A percentile compares a stretch with the other conserved stretches of the same genome.
Conservation (phyloP, 2,329 filamentous ascomycete genomes). For the Ampelomyces quisqualis region DNA sequence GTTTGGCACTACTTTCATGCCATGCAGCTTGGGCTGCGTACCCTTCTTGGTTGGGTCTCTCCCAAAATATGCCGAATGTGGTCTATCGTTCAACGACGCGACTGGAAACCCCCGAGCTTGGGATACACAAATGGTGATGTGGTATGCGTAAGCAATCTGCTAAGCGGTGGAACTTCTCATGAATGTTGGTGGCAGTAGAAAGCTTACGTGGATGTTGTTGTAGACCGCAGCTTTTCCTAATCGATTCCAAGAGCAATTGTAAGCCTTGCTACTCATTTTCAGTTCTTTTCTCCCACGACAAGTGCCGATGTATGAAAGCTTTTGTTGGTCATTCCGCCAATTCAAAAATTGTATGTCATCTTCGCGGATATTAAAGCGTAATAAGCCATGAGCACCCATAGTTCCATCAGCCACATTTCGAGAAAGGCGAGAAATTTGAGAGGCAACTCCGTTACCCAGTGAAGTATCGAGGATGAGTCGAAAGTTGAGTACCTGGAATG, state of each 20-base stretch:
- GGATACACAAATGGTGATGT: too few relatives aligned
- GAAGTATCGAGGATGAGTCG: slow-evolving; percentile 25
- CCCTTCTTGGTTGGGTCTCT: too few relatives aligned
- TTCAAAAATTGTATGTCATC: slow-evolving; percentile 21
- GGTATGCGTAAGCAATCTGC: too few relatives aligned
- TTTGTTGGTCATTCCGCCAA: slow-evolving; percentile 20
- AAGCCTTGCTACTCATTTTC: slow-evolving; percentile 30
- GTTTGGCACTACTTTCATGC: too few relatives aligned
- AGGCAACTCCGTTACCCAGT: slow-evolving; percentile 18
- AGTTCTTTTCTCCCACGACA: slow-evolving; percentile 24
- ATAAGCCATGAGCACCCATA: slow-evolving; percentile 34
- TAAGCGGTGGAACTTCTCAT: too few relatives aligned
- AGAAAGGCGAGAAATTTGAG: slow-evolving; percentile 21
- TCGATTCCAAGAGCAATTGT: slow-evolving; percentile 18
- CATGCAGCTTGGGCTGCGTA: too few relatives aligned
- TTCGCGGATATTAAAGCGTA: slow-evolving; percentile 25
- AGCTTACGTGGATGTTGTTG: too few relatives aligned
- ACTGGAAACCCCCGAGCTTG: too few relatives aligned
- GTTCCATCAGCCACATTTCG: slow-evolving; percentile 23
- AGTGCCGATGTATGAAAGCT: slow-evolving; percentile 26
- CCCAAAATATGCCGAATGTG: too few relatives aligned
- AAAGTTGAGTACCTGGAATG: too few relatives aligned
- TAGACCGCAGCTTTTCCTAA: slow-evolving; percentile 14
- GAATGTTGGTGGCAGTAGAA: too few relatives aligned
- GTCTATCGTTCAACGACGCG: too few relatives aligned